A percentile compares a stretch with the other conserved stretches of the same genome.
Conservation (phyloP, 768 basidiomycete species). For the Auriscalpium vulgare region DNA sequence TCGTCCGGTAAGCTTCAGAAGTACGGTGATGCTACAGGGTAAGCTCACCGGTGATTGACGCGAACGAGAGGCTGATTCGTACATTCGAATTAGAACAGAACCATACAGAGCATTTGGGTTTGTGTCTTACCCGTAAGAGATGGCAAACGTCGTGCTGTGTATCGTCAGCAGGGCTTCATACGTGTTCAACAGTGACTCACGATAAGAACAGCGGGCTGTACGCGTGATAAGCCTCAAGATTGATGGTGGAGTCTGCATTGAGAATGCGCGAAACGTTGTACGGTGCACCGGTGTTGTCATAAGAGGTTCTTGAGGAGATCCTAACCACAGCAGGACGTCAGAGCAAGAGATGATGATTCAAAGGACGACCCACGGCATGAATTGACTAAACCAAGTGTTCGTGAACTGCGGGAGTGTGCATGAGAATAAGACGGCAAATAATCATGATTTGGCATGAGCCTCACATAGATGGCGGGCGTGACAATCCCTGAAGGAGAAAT, state of each 20-base stretch:
- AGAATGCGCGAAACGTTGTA: constrained; percentile 66
- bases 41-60: constrained; percentile 45
- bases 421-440: no score
- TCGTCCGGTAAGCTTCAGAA: not conserved
- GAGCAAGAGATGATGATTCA: not conserved
- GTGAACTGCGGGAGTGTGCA: constrained; percentile 32
- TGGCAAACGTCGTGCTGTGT: constrained; percentile 48
- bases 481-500: constrained; percentile 41
- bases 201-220: constrained; percentile 60
- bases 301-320: constrained; percentile 15
- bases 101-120: no score
- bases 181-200: not conserved
- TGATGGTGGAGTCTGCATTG: constrained; percentile 45
- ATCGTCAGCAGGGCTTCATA: no score
- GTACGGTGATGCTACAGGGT: no score
- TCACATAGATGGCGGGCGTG: constrained; percentile 65
- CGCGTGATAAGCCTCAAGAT: constrained; percentile 41
- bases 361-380: not conserved
- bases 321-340: not conserved
- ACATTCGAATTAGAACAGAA: no score
- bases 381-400: constrained; percentile 40
- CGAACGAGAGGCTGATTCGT: constrained; percentile 50
- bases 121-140: constrained; percentile 51
- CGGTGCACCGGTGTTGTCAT: constrained; percentile 69
- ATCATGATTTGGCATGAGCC: not conserved